Evolutionary conservation across 129 eudicot species (phyloP), one percentile per base, ranked within the genome.

Genomic region (Glebionis coronaria): DNA sequence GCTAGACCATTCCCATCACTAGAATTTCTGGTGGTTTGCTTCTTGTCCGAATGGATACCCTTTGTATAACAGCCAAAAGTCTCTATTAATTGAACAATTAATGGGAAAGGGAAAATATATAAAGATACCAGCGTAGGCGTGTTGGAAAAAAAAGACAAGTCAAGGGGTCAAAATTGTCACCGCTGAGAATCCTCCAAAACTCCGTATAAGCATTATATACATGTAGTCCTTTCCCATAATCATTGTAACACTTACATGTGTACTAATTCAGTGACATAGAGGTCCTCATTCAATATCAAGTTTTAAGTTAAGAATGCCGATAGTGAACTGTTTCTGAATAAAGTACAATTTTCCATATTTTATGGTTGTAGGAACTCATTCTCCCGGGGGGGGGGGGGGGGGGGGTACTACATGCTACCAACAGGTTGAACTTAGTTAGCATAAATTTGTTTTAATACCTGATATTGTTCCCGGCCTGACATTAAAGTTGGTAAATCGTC

Each of bases 11-110:
- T n/a, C n/a, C 45, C 68, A 11, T 74, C 68, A 57, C 68, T 59
- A 28, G 28, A 45, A 56, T n/a, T 25, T 46, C 79, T 23, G 56
- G 42, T 69, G 25, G 68, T 56, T 55, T 74, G 52, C 46, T 56
- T 23, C 5, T 57, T 66, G 73, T 77, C 81, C 14, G 67, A 51
- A 67, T 65, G 68, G 56, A 60, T n/a, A 61, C 75, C 82, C 93
- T 83, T 68, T 47, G 46, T 53, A 58, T 18, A 73, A 54, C 71
- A 56, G 67, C 60, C 60, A 74, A 66, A 65, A 61, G 61, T 12
- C 27, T n/a, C n/a, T 52, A 29, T 55, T 4, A 12, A 12, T 64
- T 29, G 2, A 57, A 25, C 50, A 69, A 66, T 72, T 28, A 27
- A 31, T 16, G 2, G 20, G 28, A 18, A 31, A 15, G 38, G 18